Evolutionary conservation across 176 grass and related monocot genomes (phyloP).

Genomic region (Rhynchospora pubera): DNA sequence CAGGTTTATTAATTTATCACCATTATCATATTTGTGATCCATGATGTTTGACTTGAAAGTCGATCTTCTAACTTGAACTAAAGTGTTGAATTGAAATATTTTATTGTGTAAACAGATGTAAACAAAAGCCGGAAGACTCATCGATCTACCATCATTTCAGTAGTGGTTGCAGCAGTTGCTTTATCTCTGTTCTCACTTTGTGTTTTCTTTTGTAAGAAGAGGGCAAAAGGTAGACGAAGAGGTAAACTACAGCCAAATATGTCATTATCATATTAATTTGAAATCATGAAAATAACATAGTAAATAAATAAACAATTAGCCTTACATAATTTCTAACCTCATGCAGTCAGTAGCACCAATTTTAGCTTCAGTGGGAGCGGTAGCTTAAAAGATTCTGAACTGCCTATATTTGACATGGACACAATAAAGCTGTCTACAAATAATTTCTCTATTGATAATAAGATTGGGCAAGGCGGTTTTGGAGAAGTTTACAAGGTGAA

Average conservation of each 20-base stretch:
- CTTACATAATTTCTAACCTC: not conserved
- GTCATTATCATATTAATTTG: not conserved
- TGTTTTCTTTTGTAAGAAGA: conserved; percentile 27
- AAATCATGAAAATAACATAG: not conserved
- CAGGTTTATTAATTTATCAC: not conserved
- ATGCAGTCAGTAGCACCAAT: not conserved
- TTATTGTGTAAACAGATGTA: conserved; percentile 17
- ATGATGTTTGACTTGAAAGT: not conserved
- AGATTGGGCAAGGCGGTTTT: conserved; percentile 50
- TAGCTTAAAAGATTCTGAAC: conserved; percentile 5
- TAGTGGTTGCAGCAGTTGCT: conserved; percentile 1
- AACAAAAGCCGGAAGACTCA: conserved; percentile 10
- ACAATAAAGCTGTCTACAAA: conserved; percentile 29
- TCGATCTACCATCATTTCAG: not conserved
- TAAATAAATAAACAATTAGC: not conserved
- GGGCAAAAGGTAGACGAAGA: not conserved
- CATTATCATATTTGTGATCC: not conserved
- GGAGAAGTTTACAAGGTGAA: conserved; percentile 50
- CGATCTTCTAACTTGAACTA: not conserved
- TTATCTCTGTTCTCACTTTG: conserved; percentile 4
- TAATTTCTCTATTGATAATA: conserved; percentile 32
- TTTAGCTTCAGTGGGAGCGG: not conserved
- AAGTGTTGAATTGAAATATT: not conserved
- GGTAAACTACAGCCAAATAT: not conserved
- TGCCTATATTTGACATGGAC: conserved; percentile 25